Conservation (phyloP, 2,329 filamentous ascomycete species). For the Scedosporium boydii region DNA sequence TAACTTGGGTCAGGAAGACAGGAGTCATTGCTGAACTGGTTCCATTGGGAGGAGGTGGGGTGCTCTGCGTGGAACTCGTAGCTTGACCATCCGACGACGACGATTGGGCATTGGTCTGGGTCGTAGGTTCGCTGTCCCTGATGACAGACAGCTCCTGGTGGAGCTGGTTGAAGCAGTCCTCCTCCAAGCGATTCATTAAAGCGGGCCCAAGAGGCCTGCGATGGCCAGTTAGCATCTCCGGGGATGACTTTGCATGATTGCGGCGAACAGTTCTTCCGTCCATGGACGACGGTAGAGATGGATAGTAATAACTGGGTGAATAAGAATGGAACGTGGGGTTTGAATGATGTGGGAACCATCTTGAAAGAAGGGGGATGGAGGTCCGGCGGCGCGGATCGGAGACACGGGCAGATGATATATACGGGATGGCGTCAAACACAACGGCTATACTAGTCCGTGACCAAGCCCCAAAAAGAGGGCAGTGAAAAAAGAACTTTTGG, state of each 20-base stretch:
- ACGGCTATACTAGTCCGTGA: too few species aligned
- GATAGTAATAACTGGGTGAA: not conserved
- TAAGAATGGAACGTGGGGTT: not conserved
- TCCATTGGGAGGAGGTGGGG: slow-evolving; percentile 12
- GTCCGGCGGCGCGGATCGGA: not conserved
- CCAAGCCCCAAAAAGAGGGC: too few species aligned
- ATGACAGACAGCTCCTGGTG: slow-evolving; percentile 13
- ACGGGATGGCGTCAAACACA: too few species aligned
- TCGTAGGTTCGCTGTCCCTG: slow-evolving; percentile 4
- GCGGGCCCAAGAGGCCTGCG: slow-evolving; percentile 26
- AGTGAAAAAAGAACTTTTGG: too few species aligned
- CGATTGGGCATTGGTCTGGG: slow-evolving; percentile 9
- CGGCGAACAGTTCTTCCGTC: not conserved
- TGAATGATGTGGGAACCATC: not conserved
- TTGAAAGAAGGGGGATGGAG: not conserved
- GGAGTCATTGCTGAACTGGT: slow-evolving; percentile 35
- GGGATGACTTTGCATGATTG: slow-evolving; percentile 31
- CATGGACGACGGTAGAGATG: not conserved
- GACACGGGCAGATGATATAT: not conserved
- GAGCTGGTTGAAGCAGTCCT: slow-evolving; percentile 26
- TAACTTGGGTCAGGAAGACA: slow-evolving; percentile 28
- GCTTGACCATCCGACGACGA: not conserved
- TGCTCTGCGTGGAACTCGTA: slow-evolving; percentile 7
- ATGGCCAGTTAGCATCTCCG: slow-evolving; percentile 32
- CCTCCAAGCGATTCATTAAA: slow-evolving; percentile 31